phyloP scores from a whole-genome alignment of 352 stramenopile genomes.

The Phytophthora lateralis region DNA sequence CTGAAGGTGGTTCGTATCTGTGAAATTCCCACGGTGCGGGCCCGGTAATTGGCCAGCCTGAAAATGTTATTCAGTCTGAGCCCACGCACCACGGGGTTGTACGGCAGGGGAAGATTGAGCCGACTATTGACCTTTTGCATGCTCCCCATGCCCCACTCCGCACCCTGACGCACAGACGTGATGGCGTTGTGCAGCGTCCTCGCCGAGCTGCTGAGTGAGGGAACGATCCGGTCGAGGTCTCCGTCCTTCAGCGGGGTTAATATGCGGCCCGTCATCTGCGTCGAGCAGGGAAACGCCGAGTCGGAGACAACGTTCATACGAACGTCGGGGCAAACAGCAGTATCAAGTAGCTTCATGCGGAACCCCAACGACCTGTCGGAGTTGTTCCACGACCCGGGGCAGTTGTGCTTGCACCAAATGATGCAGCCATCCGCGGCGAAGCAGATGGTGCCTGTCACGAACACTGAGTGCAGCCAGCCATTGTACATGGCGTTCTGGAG shows the following conservation, averaged over 20 bases:
- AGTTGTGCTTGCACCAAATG: slow-evolving; percentile 16
- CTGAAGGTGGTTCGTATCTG: slow-evolving; percentile 6
- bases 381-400: slow-evolving; percentile 16
- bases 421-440: slow-evolving; percentile 7
- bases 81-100: background rate
- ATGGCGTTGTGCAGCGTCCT: slow-evolving; percentile 8
- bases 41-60: slow-evolving; percentile 9
- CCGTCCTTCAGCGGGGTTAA: slow-evolving; percentile 4
- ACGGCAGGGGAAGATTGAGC: background rate
- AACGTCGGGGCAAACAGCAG: background rate
- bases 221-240: too few relatives aligned
- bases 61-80: slow-evolving; percentile 1
- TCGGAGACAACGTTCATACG: background rate
- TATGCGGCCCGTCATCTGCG: background rate
- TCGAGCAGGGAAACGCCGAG: slow-evolving; percentile 7
- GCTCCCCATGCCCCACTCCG: slow-evolving; percentile 3
- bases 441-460: slow-evolving; percentile 14
- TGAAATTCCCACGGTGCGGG: slow-evolving; percentile 9
- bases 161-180: slow-evolving; percentile 1
- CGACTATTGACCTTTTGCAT: slow-evolving; percentile 2
- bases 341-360: background rate
- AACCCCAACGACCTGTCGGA: background rate
- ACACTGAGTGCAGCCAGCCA: slow-evolving; percentile 7
- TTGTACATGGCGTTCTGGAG: slow-evolving; percentile 6
- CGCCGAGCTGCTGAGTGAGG: too few relatives aligned